Conservation (phyloP, 768 basidiomycete species). For the Coprinopsis marcescibilis region DNA sequence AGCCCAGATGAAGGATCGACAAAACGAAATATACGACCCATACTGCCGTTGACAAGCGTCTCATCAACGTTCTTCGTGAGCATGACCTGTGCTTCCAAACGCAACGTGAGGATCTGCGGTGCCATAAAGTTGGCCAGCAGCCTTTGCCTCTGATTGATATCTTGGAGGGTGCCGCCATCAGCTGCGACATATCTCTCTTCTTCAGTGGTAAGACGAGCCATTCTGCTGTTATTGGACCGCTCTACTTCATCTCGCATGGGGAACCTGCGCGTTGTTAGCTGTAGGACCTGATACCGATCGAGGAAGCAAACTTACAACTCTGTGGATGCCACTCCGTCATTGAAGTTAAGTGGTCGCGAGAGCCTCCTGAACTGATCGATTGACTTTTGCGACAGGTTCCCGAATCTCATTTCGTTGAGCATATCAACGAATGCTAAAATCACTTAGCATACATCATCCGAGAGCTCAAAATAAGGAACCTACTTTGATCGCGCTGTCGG, state of each 20-base stretch:
- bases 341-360: slow-evolving; percentile 64
- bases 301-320: slow-evolving; percentile 88
- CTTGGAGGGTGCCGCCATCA: slow-evolving; percentile 59
- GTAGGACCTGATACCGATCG: neutral
- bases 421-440: slow-evolving; percentile 82
- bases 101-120: slow-evolving; percentile 58
- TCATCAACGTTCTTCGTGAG: slow-evolving; percentile 93
- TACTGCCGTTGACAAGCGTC: slow-evolving; percentile 87
- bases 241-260: slow-evolving; percentile 93
- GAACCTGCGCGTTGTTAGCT: slow-evolving; percentile 47
- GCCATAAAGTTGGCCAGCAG: slow-evolving; percentile 92
- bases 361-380: slow-evolving; percentile 66
- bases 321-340: slow-evolving; percentile 82
- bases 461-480: slow-evolving; percentile 16
- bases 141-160: slow-evolving; percentile 59
- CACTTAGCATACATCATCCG: neutral
- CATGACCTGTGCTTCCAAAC: slow-evolving; percentile 87
- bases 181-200: slow-evolving; percentile 45
- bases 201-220: slow-evolving; percentile 53
- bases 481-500: slow-evolving; percentile 87
- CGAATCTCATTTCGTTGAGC: slow-evolving; percentile 98
- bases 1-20: slow-evolving; percentile 47
- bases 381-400: slow-evolving; percentile 57
- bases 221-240: slow-evolving; percentile 66
- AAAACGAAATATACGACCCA: slow-evolving; percentile 82